Base-by-base conservation (phyloP, 768 basidiomycete genomes). In the Mycena alexandri region DNA sequence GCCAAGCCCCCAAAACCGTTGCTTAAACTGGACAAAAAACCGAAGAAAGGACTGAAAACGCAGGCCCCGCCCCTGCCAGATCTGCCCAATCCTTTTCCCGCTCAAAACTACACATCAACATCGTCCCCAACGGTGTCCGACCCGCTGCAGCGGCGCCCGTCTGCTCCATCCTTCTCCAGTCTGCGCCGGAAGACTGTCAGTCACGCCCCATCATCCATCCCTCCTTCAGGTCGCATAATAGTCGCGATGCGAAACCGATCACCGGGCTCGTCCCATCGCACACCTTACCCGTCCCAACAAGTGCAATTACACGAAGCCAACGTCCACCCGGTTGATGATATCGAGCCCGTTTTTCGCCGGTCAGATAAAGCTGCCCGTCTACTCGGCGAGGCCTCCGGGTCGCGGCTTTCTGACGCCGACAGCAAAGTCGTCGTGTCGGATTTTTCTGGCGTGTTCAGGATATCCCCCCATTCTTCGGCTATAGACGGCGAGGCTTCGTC, bases 1-100 rank as follows among this genome's bases (percentile, higher is more conserved):
- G 52, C 52, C 22, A 70, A 70, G 24, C 13, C 65, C 16, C 69
- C 69, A 0, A 67, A 67, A 53, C 69, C 69, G 1, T 56, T 70
- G 3, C 41, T 70, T 10, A 70, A 70, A 54, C 61, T 70, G 33
- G 65, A 70, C n/a, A 70, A 70, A 42, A 70, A 68, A 34, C 4
- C 38, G 11, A 38, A 11, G 38, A 38, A 38, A 11, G 38, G 38
- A 6, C 3, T 17, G 21, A 67, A 67, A 56, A 22, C 5, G 17
- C 61, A 61, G 34, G 9, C 43, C 6, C 12, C 48, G 21, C 12
- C 34, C 14, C 22, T 48, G 14, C 43, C 69, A 9, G 44, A 44
- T 4, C 14, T 50, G 5, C 51, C 64, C 29, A 50, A 46, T 29
- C 53, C 60, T 4, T 38, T 61, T 29, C 52, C 38, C 6, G 19